A percentile compares a stretch with the other conserved stretches of the same genome.
phyloP scores from a whole-genome alignment of 306 rosid genomes.

The Dryas drummondii region DNA sequence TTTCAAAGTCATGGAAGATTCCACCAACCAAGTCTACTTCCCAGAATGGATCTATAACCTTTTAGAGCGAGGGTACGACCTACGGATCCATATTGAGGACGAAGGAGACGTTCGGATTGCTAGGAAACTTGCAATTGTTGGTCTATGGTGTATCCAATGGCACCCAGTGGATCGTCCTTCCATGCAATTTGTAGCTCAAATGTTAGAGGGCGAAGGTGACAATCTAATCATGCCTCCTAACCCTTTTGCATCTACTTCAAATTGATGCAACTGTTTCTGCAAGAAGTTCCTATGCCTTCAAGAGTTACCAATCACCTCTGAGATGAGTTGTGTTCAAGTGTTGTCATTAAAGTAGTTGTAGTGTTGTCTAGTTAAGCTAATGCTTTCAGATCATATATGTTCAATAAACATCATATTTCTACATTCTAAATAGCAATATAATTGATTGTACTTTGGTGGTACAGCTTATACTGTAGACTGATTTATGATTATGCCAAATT shows the following conservation, averaged over 20 bases:
- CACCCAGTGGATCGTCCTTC: not conserved
- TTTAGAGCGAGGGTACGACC: not conserved
- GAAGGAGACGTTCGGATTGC: not conserved
- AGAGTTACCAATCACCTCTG: not conserved
- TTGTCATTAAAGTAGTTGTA: too few relatives aligned
- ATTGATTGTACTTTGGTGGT: too few relatives aligned
- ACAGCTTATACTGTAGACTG: too few relatives aligned
- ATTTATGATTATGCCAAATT: too few relatives aligned
- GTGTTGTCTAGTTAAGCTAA: too few relatives aligned
- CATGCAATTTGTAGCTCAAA: not conserved
- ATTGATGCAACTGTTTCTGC: not conserved
- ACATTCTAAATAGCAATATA: too few relatives aligned
- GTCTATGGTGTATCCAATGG: slow-evolving; percentile 4
- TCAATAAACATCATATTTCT: too few relatives aligned
- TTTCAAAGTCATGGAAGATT: not conserved
- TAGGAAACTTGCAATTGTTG: not conserved
- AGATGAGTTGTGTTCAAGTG: too few relatives aligned
- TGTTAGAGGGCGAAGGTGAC: not conserved
- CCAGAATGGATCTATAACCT: slow-evolving; percentile 1
- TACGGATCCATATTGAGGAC: not conserved
- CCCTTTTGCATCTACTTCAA: not conserved
- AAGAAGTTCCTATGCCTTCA: not conserved
- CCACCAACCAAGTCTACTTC: slow-evolving; percentile 9
- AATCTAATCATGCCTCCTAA: not conserved
- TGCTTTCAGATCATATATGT: too few relatives aligned